Percentiles rank a stretch among this genome's conserved stretches.
Conservation (phyloP, 305 asterid genomes). For the Plantago rigida region DNA sequence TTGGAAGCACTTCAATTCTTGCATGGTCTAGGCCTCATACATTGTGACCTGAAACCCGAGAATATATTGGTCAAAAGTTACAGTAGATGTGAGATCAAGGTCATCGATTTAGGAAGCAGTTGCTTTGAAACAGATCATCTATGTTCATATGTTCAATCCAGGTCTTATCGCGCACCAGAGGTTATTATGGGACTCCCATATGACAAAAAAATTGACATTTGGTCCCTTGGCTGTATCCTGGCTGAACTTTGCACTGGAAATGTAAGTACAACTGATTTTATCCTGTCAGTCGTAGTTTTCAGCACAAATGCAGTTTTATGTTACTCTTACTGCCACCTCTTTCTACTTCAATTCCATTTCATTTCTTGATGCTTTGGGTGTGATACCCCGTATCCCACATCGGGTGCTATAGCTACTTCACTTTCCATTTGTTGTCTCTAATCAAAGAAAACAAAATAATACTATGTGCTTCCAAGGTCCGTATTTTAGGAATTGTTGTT, state of each 20-base stretch:
- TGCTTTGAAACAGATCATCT: conserved; percentile 96
- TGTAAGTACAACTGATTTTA: conserved; percentile 40
- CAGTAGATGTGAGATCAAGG: conserved; percentile 99
- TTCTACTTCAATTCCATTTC: too few species aligned
- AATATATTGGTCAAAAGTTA: conserved; percentile 97
- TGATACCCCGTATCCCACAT: too few species aligned
- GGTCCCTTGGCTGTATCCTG: conserved; percentile 99
- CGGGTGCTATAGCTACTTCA: too few species aligned
- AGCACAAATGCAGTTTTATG: too few species aligned
- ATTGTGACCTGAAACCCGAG: conserved; percentile 97
- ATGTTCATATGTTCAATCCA: conserved; percentile 93
- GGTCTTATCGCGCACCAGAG: conserved; percentile 98
- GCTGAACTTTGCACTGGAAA: conserved; percentile 99
- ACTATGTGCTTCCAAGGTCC: too few species aligned
- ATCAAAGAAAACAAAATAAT: too few species aligned
- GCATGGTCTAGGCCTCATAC: conserved; percentile 94
- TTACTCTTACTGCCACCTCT: too few species aligned
- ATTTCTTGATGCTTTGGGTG: too few species aligned
- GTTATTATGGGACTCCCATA: conserved; percentile 94
- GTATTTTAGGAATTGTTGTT: not conserved
- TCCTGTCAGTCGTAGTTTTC: too few species aligned
- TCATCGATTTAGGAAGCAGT: conserved; percentile 95
- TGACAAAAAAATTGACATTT: conserved; percentile 83
- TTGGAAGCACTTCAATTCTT: conserved; percentile 92
- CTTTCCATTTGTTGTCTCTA: too few species aligned